Evolutionary conservation across 805 yeast species (phyloP), one percentile per base, ranked within the genome.

Genomic region (Yamadazyma philogaea): DNA sequence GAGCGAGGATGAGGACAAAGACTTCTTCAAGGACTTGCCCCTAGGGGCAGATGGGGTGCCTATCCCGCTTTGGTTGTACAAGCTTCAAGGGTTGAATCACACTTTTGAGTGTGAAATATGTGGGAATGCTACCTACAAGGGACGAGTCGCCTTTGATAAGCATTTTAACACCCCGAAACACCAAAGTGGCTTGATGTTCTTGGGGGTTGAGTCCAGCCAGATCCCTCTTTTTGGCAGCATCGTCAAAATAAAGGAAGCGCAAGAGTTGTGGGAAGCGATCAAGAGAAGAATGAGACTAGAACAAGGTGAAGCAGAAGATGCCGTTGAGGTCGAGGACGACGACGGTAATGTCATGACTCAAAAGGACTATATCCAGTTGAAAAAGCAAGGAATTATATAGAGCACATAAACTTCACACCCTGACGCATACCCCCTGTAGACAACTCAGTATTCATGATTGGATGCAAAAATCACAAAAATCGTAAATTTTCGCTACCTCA

Each of bases 301-400:
- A 39, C 68, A 70, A 24, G 66, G 66, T 18, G 68, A 72, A 40
- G 57, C 55, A 35, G 85, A 82, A 48, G 69, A 72, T 40, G 78
- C 79, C 1, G 74, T 83, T 10, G 96, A 93, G 60, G 85, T 90
- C 27, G 98, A 91, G 59, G 98, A 93, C 57, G 84, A 79, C 1
- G 89, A 87, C 14, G 99, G 98, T 8, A 91, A 93, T 57, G 96
- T 87, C 12, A 84, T 91, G 95, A 77, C 84, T 26, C 83, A 81
- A 52, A 78, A 79, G 51, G 90, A 87, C 33, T 91, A 87, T 61
- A 73, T 81, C 15, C 97, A 93, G 51, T 70, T 91, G 58, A 86
- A 87, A 63, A 83, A 79, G 51, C 98, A 91, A 64, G 98, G 97
- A 0, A 68, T 91, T 38, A 52, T 88, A 22, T 89, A 64, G 45